Base-by-base conservation (phyloP, 1,284 basidiomycete species). In the Chalciporus sp. region DNA sequence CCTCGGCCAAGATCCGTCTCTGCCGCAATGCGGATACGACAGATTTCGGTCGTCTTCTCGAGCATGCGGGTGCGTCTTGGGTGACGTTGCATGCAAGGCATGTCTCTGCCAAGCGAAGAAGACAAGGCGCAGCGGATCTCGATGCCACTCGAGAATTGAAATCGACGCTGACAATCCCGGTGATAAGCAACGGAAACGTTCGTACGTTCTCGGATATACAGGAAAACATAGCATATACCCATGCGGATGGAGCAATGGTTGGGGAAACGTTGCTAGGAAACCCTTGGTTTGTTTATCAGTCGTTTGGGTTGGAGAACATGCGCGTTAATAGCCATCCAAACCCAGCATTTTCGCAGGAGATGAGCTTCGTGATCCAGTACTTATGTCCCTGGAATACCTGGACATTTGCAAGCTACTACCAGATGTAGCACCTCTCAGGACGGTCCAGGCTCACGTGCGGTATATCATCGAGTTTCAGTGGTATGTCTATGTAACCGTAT, bases 111-210 rank as follows among this genome's bases (percentile, higher is more conserved):
- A 80, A 79, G 37, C 77, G 84, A 17, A 74, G 90, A 28, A 74
- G 89, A 16, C 83, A 86, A 52, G 88, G 86, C 4, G 73, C 84
- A 10, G 88, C 89, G 10, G 80, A 89, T 60, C 77, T 92, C 17
- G 70, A 70, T 42, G 74, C 82, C 56, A 81, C 90, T 40, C 80
- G 76, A 52, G 66, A 67, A 29, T 74, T 90, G 23, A 84, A 83
- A 61, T 71, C 79, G 2, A 66, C 67, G 17, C 64, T 85, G 11
- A 58, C 63, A 9, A 71, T 89, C 2, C 85, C 83, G 6, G 80
- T 91, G 45, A 71, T 92, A 49, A 87, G 84, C 70, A 92, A 92
- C 62, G 89, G 90, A 14, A 92, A 92, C 61, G 90, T 92, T 12
- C 77, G 81, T 17, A 71, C 68, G 12, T 84, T 78, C 71, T 67